phyloP scores from a whole-genome alignment of 2,329 filamentous ascomycete species.

The Colletotrichum sp. region DNA sequence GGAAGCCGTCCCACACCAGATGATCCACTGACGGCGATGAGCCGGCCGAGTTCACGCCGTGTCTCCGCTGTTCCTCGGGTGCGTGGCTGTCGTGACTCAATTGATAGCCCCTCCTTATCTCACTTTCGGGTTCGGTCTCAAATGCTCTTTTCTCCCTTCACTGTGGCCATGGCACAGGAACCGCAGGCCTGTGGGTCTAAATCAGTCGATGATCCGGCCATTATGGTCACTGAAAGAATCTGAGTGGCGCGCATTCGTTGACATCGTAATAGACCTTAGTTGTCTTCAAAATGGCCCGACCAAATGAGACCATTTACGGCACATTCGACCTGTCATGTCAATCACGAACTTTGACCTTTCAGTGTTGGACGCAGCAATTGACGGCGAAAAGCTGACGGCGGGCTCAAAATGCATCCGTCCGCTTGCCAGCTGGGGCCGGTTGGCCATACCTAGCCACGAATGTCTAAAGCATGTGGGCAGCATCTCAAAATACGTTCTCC shows the following conservation, averaged over 20 bases:
- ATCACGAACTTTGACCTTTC: not conserved
- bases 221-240: rapidly evolving
- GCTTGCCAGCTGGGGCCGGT: not conserved
- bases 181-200: rapidly evolving
- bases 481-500: not conserved
- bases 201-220: not conserved
- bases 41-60: not conserved
- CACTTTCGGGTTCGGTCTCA: not conserved
- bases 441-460: not conserved
- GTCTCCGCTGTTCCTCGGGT: not conserved
- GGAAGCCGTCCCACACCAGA: not conserved
- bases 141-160: not conserved
- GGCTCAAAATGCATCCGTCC: not conserved
- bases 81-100: not conserved
- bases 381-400: rapidly evolving
- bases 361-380: not conserved
- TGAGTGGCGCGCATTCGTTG: not conserved
- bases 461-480: not conserved
- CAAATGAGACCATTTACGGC: not conserved
- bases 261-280: rapidly evolving
- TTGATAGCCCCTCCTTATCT: rapidly evolving
- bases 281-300: not conserved
- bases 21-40: not conserved
- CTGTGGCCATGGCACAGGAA: not conserved
- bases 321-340: not conserved